Evolutionary conservation across 2,329 filamentous ascomycete genomes (phyloP).

Genomic region (Rhinocladiella mackenziei): DNA sequence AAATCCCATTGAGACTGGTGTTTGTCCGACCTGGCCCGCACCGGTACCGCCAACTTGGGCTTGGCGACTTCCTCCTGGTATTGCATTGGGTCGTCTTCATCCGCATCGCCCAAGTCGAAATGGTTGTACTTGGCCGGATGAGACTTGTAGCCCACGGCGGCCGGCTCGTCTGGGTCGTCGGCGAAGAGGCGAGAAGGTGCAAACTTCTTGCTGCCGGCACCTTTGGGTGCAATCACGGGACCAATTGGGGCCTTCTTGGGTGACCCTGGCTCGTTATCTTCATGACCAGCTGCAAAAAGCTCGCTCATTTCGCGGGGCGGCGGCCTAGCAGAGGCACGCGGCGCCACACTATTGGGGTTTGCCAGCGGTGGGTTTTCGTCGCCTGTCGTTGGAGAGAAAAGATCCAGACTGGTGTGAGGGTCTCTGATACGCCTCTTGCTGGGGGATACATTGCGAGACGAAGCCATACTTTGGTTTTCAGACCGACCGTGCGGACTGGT

Average conservation of each 20-base stretch:
- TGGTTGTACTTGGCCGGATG: conserved; percentile 79
- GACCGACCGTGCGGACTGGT: conserved; percentile 25
- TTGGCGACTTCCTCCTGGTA: conserved; percentile 28
- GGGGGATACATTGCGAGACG: conserved; percentile 33
- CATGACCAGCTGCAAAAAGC: conserved; percentile 56
- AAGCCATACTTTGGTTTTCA: conserved; percentile 14
- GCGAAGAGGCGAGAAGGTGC: conserved; percentile 55
- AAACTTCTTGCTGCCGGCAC: conserved; percentile 47
- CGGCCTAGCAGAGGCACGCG: conserved; percentile 68
- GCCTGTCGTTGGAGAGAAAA: conserved; percentile 19
- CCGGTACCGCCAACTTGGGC: conserved; percentile 23
- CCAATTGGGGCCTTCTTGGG: conserved; percentile 25
- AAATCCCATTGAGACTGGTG: conserved; percentile 80
- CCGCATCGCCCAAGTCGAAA: conserved; percentile 66
- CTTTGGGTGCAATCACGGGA: conserved; percentile 42
- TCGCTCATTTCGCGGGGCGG: conserved; percentile 65
- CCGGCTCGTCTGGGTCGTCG: conserved; percentile 48
- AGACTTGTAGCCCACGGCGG: conserved; percentile 52
- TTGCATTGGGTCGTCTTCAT: conserved; percentile 29
- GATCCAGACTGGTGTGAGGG: conserved; percentile 39
- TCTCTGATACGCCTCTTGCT: conserved; percentile 43
- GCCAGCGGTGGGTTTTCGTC: conserved; percentile 17
- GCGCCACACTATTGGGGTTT: conserved; percentile 62
- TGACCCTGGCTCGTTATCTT: conserved; percentile 33
- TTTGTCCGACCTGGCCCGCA: conserved; percentile 22